Evolutionary conservation across 306 rosid genomes (phyloP).

Genomic region (Pyrus pyrifolia): DNA sequence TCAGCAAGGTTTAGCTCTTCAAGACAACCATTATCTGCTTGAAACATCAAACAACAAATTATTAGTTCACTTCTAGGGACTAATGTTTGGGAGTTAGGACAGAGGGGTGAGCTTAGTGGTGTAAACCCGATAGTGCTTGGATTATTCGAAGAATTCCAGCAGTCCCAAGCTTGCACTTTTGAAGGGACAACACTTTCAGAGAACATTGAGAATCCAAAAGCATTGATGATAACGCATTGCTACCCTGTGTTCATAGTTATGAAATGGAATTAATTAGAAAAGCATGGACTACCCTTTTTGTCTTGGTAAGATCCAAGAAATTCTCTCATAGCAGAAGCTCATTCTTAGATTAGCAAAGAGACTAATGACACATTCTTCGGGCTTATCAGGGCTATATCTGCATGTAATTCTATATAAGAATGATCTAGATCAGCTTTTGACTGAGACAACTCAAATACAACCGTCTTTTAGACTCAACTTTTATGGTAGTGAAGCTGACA

Average conservation of each 20-base stretch:
- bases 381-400: background rate
- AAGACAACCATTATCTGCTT: slow-evolving; percentile 49
- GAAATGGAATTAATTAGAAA: background rate
- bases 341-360: background rate
- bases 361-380: background rate
- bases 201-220: slow-evolving; percentile 61
- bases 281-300: background rate
- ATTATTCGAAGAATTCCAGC: slow-evolving; percentile 60
- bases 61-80: background rate
- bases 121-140: slow-evolving; percentile 65
- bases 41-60: background rate
- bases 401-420: background rate
- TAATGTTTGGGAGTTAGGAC: background rate
- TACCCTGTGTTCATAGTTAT: slow-evolving; percentile 45
- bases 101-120: slow-evolving; percentile 7
- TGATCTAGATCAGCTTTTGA: background rate
- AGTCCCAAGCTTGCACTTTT: slow-evolving; percentile 70
- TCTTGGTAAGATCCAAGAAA: background rate
- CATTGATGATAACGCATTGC: slow-evolving; percentile 47
- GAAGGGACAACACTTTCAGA: slow-evolving; percentile 63
- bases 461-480: background rate
- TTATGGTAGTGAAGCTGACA: background rate
- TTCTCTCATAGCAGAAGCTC: background rate
- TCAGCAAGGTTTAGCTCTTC: slow-evolving; percentile 72
- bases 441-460: background rate